phyloP scores from a whole-genome alignment of 202 grass and related monocot species.

The Zizania palustris region DNA sequence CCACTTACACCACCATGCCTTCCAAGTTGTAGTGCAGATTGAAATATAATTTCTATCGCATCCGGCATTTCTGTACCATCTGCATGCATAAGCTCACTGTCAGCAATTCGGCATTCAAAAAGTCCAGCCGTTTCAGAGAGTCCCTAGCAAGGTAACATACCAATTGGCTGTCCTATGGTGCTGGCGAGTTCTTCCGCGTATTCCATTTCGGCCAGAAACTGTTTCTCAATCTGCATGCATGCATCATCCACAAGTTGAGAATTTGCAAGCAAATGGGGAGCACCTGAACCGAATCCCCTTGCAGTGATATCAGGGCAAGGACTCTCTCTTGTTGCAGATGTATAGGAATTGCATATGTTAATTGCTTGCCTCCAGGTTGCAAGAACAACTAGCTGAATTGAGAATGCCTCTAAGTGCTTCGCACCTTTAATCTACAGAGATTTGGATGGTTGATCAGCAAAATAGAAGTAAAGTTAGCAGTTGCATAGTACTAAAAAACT shows the following conservation, averaged over 20 bases:
- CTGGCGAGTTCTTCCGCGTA: slow-evolving; percentile 82
- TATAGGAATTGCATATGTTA: slow-evolving; percentile 63
- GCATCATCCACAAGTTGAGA: slow-evolving; percentile 61
- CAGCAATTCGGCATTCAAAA: slow-evolving; percentile 49
- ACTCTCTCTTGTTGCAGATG: slow-evolving; percentile 56
- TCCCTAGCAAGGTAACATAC: slow-evolving; percentile 43
- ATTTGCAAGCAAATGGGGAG: slow-evolving; percentile 42
- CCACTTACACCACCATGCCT: slow-evolving; percentile 89
- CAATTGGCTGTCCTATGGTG: slow-evolving; percentile 66
- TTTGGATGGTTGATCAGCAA: slow-evolving; percentile 34
- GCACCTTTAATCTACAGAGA: slow-evolving; percentile 57
- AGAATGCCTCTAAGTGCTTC: slow-evolving; percentile 72
- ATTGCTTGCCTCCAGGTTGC: slow-evolving; percentile 98
- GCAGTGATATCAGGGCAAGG: slow-evolving; percentile 46
- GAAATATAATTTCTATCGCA: slow-evolving; percentile 97
- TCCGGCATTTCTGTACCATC: slow-evolving; percentile 89
- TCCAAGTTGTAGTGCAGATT: slow-evolving; percentile 73
- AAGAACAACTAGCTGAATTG: slow-evolving; percentile 88
- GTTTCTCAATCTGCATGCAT: slow-evolving; percentile 61
- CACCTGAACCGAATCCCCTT: slow-evolving; percentile 42
- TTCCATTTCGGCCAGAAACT: slow-evolving; percentile 72
- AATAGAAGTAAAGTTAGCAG: slow-evolving; percentile 42
- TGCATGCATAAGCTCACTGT: slow-evolving; percentile 58
- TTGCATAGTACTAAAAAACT: slow-evolving; percentile 2
- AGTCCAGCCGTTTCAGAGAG: not conserved